These are phyloP conservation scores for Linanthus parryae DNA, from an alignment of 148 eudicot genomes.

Conservation along the genomic window DNA sequence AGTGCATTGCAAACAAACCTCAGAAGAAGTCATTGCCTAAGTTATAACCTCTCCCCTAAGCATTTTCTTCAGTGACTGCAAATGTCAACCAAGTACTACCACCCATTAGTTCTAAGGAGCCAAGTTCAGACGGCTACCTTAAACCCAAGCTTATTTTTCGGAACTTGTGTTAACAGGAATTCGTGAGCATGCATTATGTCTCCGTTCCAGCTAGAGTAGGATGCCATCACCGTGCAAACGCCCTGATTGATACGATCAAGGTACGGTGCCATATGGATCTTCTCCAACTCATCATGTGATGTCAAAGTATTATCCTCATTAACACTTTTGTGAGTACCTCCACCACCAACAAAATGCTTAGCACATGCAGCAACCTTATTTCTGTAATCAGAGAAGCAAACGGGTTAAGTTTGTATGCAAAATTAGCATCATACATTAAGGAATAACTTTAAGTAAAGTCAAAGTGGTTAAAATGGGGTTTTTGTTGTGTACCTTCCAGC, in stretches of 20 bases:
- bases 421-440: too few species aligned
- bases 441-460: too few species aligned
- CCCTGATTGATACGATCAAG: slow-evolving; percentile 78
- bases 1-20: too few species aligned
- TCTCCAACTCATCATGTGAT: slow-evolving; percentile 60
- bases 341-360: slow-evolving; percentile 94
- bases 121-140: too few species aligned
- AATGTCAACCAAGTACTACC: too few species aligned
- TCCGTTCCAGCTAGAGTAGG: slow-evolving; percentile 91
- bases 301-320: slow-evolving; percentile 77
- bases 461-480: too few species aligned
- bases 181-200: slow-evolving; percentile 49
- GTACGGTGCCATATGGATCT: slow-evolving; percentile 82
- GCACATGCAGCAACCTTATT: slow-evolving; percentile 81
- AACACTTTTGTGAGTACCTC: slow-evolving; percentile 72
- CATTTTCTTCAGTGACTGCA: too few species aligned
- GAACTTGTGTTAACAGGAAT: slow-evolving; percentile 62
- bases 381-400: slow-evolving; percentile 50
- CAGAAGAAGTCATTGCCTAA: too few species aligned
- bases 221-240: slow-evolving; percentile 93
- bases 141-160: slow-evolving; percentile 75
- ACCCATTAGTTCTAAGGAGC: too few species aligned
- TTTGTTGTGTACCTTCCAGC: slow-evolving; percentile 87
- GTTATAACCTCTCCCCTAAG: too few species aligned
- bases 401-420: too few species aligned